Evolutionary conservation across 768 basidiomycete species (phyloP).

Genomic region (Phlebiopsis flavidoalba): DNA sequence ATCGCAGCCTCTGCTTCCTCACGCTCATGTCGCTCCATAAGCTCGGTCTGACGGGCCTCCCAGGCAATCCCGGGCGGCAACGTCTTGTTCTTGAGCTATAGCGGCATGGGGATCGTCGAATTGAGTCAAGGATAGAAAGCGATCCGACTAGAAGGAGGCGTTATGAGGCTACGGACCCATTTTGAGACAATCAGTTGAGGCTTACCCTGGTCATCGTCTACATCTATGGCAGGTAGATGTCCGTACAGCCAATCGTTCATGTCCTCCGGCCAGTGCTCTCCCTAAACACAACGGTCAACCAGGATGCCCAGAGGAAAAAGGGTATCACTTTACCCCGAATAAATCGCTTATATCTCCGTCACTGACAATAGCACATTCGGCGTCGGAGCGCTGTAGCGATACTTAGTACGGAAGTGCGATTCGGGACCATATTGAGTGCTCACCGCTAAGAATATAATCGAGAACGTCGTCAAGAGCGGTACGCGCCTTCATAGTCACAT

Average conservation of each 20-base stretch:
- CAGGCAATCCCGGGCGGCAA: not conserved
- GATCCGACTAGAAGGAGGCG: not conserved
- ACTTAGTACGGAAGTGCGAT: not conserved
- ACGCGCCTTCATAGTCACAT: slow-evolving; percentile 2
- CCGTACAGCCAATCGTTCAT: not conserved
- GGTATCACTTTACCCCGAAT: slow-evolving; percentile 7
- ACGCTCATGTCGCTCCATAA: not conserved
- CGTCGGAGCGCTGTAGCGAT: slow-evolving; percentile 5
- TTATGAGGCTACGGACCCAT: not conserved
- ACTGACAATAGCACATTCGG: slow-evolving; percentile 15
- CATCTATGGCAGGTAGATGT: not conserved
- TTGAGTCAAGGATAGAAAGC: slow-evolving; percentile 1
- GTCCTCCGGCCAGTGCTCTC: not conserved
- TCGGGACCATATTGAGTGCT: not conserved
- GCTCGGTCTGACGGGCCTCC: not conserved
- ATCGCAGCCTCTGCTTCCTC: not conserved
- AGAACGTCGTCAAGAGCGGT: slow-evolving; percentile 17
- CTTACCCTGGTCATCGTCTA: slow-evolving; percentile 7
- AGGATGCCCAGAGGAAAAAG: not conserved
- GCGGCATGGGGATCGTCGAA: not conserved
- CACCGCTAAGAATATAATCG: slow-evolving; percentile 20
- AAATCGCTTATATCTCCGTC: slow-evolving; percentile 10
- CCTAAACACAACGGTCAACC: not conserved
- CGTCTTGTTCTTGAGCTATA: not conserved
- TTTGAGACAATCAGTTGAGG: not conserved